A percentile compares a stretch with the other conserved stretches of the same genome.
Evolutionary conservation across 768 basidiomycete species (phyloP).

Genomic region (Pleurotus platypus): DNA sequence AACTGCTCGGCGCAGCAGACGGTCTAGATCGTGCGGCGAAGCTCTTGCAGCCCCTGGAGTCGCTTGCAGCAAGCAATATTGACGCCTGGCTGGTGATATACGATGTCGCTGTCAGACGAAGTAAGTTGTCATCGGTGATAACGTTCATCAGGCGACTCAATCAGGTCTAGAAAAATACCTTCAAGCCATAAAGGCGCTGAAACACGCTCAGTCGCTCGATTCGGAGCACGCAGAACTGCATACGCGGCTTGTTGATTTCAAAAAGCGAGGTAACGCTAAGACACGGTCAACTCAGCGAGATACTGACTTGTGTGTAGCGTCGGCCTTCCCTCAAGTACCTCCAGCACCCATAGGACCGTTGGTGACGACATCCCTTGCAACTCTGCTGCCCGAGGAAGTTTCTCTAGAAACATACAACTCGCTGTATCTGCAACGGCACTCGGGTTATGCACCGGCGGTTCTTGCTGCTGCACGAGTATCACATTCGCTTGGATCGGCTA

Average conservation of each 20-base stretch:
- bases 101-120: conserved; percentile 79
- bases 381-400: conserved; percentile 53
- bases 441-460: conserved; percentile 45
- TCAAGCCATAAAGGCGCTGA: conserved; percentile 71
- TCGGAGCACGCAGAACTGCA: conserved; percentile 66
- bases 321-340: conserved; percentile 36
- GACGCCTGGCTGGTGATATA: conserved; percentile 74
- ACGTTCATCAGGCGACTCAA: not conserved
- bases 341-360: conserved; percentile 46
- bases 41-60: conserved; percentile 59
- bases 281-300: no score
- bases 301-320: conserved; percentile 29
- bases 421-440: conserved; percentile 49
- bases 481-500: conserved; percentile 39
- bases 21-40: conserved; percentile 76
- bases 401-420: conserved; percentile 57
- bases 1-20: conserved; percentile 58
- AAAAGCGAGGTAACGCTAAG: conserved; percentile 37
- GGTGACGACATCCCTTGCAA: conserved; percentile 41
- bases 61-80: conserved; percentile 46
- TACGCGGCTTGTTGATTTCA: conserved; percentile 63
- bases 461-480: conserved; percentile 64
- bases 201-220: conserved; percentile 49
- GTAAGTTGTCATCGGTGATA: conserved; percentile 38
- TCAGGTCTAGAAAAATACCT: conserved; percentile 66